Conservation (phyloP, 345 rosid genomes). For the Arabis alpina region DNA sequence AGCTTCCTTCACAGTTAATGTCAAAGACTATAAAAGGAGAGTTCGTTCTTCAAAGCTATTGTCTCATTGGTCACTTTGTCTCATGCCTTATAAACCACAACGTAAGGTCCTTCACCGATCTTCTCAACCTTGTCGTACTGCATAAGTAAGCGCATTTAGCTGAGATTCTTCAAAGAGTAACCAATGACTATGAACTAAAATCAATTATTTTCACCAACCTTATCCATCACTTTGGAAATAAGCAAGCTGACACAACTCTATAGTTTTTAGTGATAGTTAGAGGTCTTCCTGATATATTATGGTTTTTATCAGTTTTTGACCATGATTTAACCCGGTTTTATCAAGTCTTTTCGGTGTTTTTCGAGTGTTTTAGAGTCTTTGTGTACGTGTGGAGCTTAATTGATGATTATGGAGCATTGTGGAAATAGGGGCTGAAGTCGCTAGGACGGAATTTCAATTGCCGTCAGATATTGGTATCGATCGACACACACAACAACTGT, state of each 20-base stretch:
- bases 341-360: too few species aligned
- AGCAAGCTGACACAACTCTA: not conserved
- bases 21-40: constrained; percentile 33
- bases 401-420: too few species aligned
- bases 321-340: too few species aligned
- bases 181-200: constrained; percentile 9
- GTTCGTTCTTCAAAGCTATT: constrained; percentile 86
- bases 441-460: too few species aligned
- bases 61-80: constrained; percentile 89
- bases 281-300: too few species aligned
- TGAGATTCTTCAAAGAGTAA: not conserved
- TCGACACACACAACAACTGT: too few species aligned
- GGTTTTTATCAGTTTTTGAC: too few species aligned
- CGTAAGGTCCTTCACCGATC: constrained; percentile 98
- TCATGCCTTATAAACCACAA: constrained; percentile 96
- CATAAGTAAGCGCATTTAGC: constrained; percentile 18
- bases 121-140: constrained; percentile 99
- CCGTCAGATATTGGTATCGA: too few species aligned
- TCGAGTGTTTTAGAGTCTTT: too few species aligned
- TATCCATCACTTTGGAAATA: constrained; percentile 48
- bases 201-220: constrained; percentile 45
- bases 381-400: too few species aligned
- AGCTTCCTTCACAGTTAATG: constrained; percentile 69
- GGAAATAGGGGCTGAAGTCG: too few species aligned
- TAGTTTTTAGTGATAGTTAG: too few species aligned